A percentile compares a stretch with the other conserved stretches of the same genome.
Conservation (phyloP, 2,329 filamentous ascomycete genomes). For the Amphichorda felina region DNA sequence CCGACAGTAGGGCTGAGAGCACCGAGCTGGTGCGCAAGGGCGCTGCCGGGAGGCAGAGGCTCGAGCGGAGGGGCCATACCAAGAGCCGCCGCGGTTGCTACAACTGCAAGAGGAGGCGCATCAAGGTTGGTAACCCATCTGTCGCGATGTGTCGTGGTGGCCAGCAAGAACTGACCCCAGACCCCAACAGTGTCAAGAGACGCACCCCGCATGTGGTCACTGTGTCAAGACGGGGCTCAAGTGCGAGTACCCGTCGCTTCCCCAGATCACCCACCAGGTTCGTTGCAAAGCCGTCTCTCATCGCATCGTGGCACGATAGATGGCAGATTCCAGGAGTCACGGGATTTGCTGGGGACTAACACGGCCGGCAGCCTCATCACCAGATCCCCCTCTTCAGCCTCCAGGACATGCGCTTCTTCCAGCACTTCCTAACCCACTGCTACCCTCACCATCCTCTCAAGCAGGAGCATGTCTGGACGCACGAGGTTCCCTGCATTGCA, state of each 20-base stretch:
- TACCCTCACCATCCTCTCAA: conserved; percentile 54
- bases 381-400: conserved; percentile 47
- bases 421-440: conserved; percentile 50
- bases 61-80: conserved; percentile 50
- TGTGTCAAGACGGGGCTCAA: conserved; percentile 49
- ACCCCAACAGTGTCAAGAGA: conserved; percentile 47
- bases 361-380: conserved; percentile 32
- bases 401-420: conserved; percentile 57
- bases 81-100: conserved; percentile 56
- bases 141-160: too few relatives aligned
- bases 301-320: too few relatives aligned
- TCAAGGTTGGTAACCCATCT: conserved; percentile 34
- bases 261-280: conserved; percentile 39
- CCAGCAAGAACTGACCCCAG: too few relatives aligned
- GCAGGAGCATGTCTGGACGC: conserved; percentile 55
- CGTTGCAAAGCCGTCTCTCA: too few relatives aligned
- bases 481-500: conserved; percentile 54
- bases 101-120: conserved; percentile 54
- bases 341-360: too few relatives aligned
- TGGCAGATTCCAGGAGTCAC: too few relatives aligned
- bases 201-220: conserved; percentile 49
- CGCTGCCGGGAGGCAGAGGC: conserved; percentile 18
- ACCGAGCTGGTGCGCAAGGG: conserved; percentile 2
- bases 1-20: not conserved
- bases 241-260: conserved; percentile 47